Conservation (phyloP, 2,329 filamentous ascomycete species). For the Dactylellina drechsleri region DNA sequence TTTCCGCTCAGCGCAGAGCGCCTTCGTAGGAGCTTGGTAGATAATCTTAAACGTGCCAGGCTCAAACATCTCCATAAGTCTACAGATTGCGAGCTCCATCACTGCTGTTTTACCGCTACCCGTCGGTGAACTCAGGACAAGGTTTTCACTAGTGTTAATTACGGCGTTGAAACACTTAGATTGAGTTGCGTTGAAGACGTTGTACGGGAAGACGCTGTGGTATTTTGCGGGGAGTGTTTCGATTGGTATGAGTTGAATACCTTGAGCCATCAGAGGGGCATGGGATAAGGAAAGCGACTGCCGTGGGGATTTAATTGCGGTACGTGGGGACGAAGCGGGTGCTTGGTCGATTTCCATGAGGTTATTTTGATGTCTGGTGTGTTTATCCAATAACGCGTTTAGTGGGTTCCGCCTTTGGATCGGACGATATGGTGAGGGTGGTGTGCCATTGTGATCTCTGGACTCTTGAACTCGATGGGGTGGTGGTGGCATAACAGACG, state of each 20-base stretch:
- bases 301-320: constrained; percentile 6
- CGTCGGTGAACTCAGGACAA: constrained; percentile 82
- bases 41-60: constrained; percentile 78
- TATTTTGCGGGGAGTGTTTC: constrained; percentile 73
- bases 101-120: constrained; percentile 86
- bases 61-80: constrained; percentile 69
- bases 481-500: constrained; percentile 22
- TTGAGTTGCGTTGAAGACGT: constrained; percentile 82
- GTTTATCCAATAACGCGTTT: constrained; percentile 33
- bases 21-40: constrained; percentile 86
- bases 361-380: not conserved
- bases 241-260: constrained; percentile 62
- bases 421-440: not conserved
- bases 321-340: not conserved
- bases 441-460: not conserved
- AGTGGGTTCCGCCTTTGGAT: constrained; percentile 32
- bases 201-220: constrained; percentile 75
- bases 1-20: constrained; percentile 77
- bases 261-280: constrained; percentile 62
- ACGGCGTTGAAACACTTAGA: constrained; percentile 78
- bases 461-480: constrained; percentile 16
- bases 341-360: constrained; percentile 5
- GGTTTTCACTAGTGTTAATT: constrained; percentile 76
- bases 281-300: constrained; percentile 49
- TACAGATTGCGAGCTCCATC: constrained; percentile 83